phyloP scores from a whole-genome alignment of 2,329 filamentous ascomycete genomes.

The Botryotinia convoluta region DNA sequence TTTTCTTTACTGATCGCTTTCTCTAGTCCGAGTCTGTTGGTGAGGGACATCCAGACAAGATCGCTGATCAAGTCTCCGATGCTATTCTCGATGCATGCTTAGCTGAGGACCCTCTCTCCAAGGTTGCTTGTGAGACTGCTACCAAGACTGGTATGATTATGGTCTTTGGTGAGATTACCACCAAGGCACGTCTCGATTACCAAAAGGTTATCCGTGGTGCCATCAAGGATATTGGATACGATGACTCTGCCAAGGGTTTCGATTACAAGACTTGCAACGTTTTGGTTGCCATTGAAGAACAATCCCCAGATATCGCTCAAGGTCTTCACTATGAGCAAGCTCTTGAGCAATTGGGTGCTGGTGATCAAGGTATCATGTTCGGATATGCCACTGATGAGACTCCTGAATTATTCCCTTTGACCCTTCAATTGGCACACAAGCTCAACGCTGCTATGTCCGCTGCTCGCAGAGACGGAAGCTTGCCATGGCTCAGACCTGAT shows the following conservation, averaged over 20 bases:
- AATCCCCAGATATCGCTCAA: constrained; percentile 98
- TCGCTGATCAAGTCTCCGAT: constrained; percentile 97
- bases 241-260: constrained; percentile 95
- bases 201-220: constrained; percentile 92
- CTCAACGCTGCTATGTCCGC: constrained; percentile 93
- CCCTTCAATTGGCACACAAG: constrained; percentile 91
- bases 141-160: constrained; percentile 99
- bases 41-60: constrained; percentile 94
- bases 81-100: constrained; percentile 98
- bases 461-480: constrained; percentile 79
- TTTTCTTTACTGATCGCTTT: constrained; percentile 24
- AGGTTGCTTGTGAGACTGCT: constrained; percentile 98
- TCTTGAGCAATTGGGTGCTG: constrained; percentile 94
- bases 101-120: constrained; percentile 90
- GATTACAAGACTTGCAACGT: constrained; percentile 99
- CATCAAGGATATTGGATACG: constrained; percentile 99
- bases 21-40: constrained; percentile 77
- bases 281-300: constrained; percentile 97
- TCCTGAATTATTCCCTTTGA: constrained; percentile 92
- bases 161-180: constrained; percentile 98
- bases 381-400: constrained; percentile 99
- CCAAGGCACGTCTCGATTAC: constrained; percentile 94
- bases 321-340: constrained; percentile 98
- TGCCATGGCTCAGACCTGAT: constrained; percentile 95
- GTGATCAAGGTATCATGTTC: constrained; percentile 99